Evolutionary conservation across 139 green algal species (phyloP), one percentile per base, ranked within the genome.

Genomic region (Haematococcus lacustris): DNA sequence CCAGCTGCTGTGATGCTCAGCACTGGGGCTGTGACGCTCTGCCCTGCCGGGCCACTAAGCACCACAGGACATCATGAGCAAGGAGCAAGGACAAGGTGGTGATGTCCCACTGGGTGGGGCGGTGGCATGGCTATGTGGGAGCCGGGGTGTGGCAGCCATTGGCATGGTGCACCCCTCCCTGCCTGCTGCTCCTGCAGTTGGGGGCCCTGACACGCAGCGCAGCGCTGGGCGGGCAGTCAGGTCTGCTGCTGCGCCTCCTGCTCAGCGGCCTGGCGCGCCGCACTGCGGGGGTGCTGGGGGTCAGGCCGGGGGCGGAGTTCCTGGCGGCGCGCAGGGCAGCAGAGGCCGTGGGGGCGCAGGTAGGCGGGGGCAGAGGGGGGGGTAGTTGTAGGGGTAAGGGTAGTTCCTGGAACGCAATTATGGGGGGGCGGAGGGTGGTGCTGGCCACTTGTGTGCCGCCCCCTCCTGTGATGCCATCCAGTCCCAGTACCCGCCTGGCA

Each of bases 221-320:
- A 41, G 43, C 73, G 33, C 78, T 94, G 47, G 90, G 90, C 0
- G 89, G 89, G 0, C 71, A 83, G 71, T 73, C 73, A 40, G 84
- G 65, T 37, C 74, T 94, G 53, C 43, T 93, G 71, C 81, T 94
- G 74, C 78, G 84, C 38, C 65, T 93, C 32, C 50, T 91, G 65
- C 71, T 95, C 72, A 76, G 76, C 2, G 38, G 43, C 4, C 53
- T 79, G 61, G 64, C 76, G 1, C 59, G 21, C 0, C 65, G 57
- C 1, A 76, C 74, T 39, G 78, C 78, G 66, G 72, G 71, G 4
- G 38, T 33, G 40, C 32, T 90, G 25, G 80, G 75, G 2, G 74
- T 86, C 32, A 0, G 38, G 32, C 67, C 66, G 30, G 89, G 88
- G 2, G 82, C n/a, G 0, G 90, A 95, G 76, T 88, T 94, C 59